A percentile compares a stretch with the other conserved stretches of the same genome.
phyloP scores from a whole-genome alignment of 2,329 filamentous ascomycete species.

The Tothia fuscella region DNA sequence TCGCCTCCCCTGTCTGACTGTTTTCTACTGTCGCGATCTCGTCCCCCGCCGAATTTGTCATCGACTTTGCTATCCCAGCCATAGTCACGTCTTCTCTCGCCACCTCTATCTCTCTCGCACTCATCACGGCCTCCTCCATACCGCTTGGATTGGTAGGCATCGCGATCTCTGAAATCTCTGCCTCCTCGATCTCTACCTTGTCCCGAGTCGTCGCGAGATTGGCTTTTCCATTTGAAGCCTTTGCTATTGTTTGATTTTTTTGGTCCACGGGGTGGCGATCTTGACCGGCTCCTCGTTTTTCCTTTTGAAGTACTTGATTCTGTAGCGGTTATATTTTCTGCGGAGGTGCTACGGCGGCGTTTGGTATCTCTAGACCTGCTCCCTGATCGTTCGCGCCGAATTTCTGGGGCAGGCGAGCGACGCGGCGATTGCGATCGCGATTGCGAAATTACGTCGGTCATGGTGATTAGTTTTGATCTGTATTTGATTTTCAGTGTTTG shows the following conservation, averaged over 20 bases:
- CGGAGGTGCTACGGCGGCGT: conserved; percentile 1
- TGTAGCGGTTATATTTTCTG: background rate
- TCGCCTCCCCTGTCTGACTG: too few relatives aligned
- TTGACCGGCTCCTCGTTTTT: background rate
- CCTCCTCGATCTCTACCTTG: conserved; percentile 29
- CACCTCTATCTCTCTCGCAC: conserved; percentile 12
- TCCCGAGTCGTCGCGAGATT: conserved; percentile 26
- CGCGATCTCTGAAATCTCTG: conserved; percentile 7
- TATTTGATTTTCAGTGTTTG: too few relatives aligned
- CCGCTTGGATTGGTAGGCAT: conserved; percentile 5
- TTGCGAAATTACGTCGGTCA: conserved; percentile 1
- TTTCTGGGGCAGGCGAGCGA: background rate
- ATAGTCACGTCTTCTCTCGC: conserved; percentile 10
- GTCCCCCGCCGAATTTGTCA: conserved; percentile 7
- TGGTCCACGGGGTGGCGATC: conserved; percentile 2
- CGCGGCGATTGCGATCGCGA: conserved; percentile 8
- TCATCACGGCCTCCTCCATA: conserved; percentile 11
- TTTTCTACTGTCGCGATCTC: conserved; percentile 10
- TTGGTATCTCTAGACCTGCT: background rate
- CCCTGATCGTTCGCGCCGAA: conserved; percentile 1
- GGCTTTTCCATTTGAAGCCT: conserved; percentile 12
- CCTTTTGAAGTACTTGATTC: background rate
- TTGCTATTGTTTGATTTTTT: conserved; percentile 5
- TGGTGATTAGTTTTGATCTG: too few relatives aligned
- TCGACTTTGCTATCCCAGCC: conserved; percentile 7